Evolutionary conservation across 2,329 filamentous ascomycete genomes (phyloP).

Genomic region (Aspergillus flavus): DNA sequence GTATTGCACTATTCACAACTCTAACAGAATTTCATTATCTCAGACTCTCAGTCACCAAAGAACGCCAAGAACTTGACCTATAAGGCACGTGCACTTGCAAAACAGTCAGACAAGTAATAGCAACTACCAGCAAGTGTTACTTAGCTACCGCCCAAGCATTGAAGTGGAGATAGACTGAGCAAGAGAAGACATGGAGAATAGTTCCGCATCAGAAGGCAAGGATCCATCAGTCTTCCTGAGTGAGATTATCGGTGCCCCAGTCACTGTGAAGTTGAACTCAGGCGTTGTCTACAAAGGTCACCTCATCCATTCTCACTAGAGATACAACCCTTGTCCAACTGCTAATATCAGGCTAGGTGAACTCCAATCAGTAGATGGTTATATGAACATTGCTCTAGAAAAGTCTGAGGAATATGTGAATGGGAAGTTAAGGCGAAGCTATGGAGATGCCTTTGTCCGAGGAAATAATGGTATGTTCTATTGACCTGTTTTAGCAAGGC

Average conservation of each 20-base stretch:
- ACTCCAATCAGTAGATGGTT: conserved; percentile 94
- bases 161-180: neutral
- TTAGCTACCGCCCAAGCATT: neutral
- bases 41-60: neutral
- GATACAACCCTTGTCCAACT: neutral
- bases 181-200: conserved; percentile 70
- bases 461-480: conserved; percentile 81
- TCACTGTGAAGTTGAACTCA: conserved; percentile 98
- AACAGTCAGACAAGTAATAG: neutral
- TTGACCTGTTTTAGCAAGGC: neutral
- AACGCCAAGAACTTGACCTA: neutral
- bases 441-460: conserved; percentile 92
- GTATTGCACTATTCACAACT: too few species aligned
- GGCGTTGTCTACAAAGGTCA: conserved; percentile 95
- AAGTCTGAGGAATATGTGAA: conserved; percentile 92
- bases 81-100: neutral
- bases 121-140: neutral
- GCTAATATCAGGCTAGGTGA: conserved; percentile 63
- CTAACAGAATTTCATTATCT: neutral
- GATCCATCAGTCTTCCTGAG: conserved; percentile 92
- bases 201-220: conserved; percentile 69
- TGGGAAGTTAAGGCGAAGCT: conserved; percentile 76
- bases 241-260: conserved; percentile 90
- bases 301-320: neutral
- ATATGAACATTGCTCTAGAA: conserved; percentile 99